Base-by-base conservation (phyloP, 1,139 yeast species). In the Kodamaea ohmeri region DNA sequence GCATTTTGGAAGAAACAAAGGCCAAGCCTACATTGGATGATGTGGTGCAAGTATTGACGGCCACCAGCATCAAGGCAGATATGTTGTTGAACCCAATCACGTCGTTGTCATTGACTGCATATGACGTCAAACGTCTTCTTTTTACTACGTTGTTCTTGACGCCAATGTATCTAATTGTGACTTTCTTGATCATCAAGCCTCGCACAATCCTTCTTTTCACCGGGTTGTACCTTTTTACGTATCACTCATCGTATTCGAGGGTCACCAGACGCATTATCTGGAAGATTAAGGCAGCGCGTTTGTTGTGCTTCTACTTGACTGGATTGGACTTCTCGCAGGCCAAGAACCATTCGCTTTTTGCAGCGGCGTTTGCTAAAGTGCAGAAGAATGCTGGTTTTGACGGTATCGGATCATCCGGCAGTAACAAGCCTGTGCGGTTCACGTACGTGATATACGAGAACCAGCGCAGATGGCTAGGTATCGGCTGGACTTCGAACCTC, bases 401-500 rank as follows among this genome's bases (percentile, higher is more conserved):
- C 5, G 51, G 55, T 36, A 45, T 44, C 26, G 32, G 43, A 4
- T 46, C 57, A 15, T 44, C 46, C 8, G 44, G 43, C 18, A 52
- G 49, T 33, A 58, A 61, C 40, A 79, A 78, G 46, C 87, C 95
- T 4, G 90, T 86, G 18, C 68, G 90, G 44, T 92, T 90, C 58
- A 88, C 97, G 5, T 92, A 87, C 59, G 96, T 88, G 2, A 71
- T 92, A n/a, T 89, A 82, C 61, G 98, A 92, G 60, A 92, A 92
- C 59, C 98, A 92, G 63, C 79, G 98, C 55, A 80, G 95, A 52
- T 92, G 98, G 98, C 71, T 92, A 33, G 98, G 97, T 8, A 87
- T 92, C 52, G 98, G 98, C 9, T 92, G 98, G 98, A 90, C 98
- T 0, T 72, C 94, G 6, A 89, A 89, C 55, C 71, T 92, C 56